Percentiles rank a stretch among this genome's conserved stretches.
Conservation (phyloP, 345 rosid genomes). For the Angophora floribunda region DNA sequence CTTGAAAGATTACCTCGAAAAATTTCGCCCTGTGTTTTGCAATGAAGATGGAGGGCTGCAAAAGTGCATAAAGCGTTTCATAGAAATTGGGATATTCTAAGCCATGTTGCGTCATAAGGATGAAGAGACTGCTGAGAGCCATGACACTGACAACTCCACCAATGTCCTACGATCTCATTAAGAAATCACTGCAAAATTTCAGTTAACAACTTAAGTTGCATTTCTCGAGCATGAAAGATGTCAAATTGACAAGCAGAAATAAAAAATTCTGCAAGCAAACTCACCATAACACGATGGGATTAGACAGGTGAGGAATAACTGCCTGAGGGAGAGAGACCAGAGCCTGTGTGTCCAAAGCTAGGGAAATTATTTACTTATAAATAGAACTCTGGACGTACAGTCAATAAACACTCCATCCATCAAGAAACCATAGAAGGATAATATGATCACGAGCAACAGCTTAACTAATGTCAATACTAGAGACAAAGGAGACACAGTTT, state of each 20-base stretch:
- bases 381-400: not conserved
- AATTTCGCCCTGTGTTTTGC: conserved; percentile 87
- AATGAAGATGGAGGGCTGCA: conserved; percentile 79
- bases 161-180: conserved; percentile 82
- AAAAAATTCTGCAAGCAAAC: not conserved
- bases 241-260: not conserved
- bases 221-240: not conserved
- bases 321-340: conserved; percentile 63
- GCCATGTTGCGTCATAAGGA: conserved; percentile 87
- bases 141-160: conserved; percentile 97
- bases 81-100: conserved; percentile 89
- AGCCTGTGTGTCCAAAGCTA: conserved; percentile 42
- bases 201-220: not conserved
- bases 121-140: conserved; percentile 90
- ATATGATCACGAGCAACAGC: not conserved
- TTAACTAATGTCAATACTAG: not conserved
- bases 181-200: conserved; percentile 64
- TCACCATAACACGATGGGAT: conserved; percentile 74
- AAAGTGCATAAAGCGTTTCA: conserved; percentile 65
- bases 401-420: not conserved
- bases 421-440: not conserved
- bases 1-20: conserved; percentile 53
- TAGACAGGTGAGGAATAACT: conserved; percentile 75
- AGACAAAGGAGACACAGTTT: not conserved
- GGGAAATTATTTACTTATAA: not conserved